Evolutionary conservation across 2,329 filamentous ascomycete genomes (phyloP).

Genomic region (Dendrostoma leiphaemia): DNA sequence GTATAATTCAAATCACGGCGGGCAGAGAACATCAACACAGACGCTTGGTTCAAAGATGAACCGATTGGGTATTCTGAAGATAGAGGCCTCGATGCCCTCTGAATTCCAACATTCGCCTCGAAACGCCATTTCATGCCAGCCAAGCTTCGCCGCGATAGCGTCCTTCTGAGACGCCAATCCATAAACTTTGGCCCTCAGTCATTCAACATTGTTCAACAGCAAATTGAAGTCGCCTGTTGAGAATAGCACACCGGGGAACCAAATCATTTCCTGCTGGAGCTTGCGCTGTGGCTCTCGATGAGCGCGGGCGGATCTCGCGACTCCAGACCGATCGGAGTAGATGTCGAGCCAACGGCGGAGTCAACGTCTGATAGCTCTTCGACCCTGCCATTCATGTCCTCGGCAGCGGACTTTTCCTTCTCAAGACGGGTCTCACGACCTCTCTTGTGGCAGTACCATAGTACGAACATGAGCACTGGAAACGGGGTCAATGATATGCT

Average conservation of each 20-base stretch:
- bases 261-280: conserved; percentile 1
- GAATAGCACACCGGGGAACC: neutral
- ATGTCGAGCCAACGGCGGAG: conserved; percentile 1
- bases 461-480: conserved; percentile 81
- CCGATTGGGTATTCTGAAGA: neutral
- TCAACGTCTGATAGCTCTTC: conserved; percentile 46
- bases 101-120: neutral
- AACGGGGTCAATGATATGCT: conserved; percentile 10
- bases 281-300: conserved; percentile 3
- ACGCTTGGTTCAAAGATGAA: too few species aligned
- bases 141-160: neutral
- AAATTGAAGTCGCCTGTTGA: too few species aligned
- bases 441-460: conserved; percentile 98
- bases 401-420: conserved; percentile 38
- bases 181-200: too few species aligned
- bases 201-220: too few species aligned
- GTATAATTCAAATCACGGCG: neutral
- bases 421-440: conserved; percentile 81
- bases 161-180: neutral
- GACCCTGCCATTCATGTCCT: conserved; percentile 31
- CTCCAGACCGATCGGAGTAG: conserved; percentile 5
- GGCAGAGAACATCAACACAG: neutral
- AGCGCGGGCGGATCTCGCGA: conserved; percentile 8
- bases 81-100: neutral
- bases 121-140: neutral